Evolutionary conservation across 306 rosid species (phyloP).

Genomic region (Prunus mira): DNA sequence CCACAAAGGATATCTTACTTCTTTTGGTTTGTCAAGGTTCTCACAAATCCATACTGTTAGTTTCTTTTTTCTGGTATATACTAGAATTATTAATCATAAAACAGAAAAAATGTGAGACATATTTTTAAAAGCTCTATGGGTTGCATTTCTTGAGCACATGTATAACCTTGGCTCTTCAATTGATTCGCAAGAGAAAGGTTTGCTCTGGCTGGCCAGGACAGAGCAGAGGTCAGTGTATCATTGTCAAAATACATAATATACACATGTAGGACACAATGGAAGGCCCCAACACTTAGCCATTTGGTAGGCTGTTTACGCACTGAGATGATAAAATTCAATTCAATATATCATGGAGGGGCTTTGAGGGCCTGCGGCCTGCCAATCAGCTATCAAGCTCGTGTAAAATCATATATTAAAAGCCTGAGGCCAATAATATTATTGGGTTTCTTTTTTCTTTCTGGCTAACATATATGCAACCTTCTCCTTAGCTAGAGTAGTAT

Average conservation of each 20-base stretch:
- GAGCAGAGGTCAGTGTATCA: neutral
- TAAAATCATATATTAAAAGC: neutral
- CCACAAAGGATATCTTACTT: neutral
- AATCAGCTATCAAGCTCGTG: neutral
- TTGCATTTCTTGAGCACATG: neutral
- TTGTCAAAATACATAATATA: neutral
- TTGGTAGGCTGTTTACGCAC: neutral
- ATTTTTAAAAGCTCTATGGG: neutral
- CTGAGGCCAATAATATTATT: neutral
- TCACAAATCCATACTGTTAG: neutral
- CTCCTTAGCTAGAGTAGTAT: neutral
- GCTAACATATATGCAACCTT: neutral
- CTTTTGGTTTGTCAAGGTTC: neutral
- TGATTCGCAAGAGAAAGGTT: conserved; percentile 3
- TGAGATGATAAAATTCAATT: neutral
- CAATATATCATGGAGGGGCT: neutral
- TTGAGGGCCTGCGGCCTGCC: conserved; percentile 18
- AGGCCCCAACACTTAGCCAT: neutral
- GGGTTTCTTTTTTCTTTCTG: neutral
- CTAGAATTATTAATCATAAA: neutral
- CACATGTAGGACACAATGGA: neutral
- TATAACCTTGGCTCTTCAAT: neutral
- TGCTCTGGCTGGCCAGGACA: conserved; percentile 7
- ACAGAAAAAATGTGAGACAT: neutral
- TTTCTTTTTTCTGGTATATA: neutral